Base-by-base conservation (phyloP, 2,329 filamentous ascomycete genomes). In the Talaromyces funiculosus region DNA sequence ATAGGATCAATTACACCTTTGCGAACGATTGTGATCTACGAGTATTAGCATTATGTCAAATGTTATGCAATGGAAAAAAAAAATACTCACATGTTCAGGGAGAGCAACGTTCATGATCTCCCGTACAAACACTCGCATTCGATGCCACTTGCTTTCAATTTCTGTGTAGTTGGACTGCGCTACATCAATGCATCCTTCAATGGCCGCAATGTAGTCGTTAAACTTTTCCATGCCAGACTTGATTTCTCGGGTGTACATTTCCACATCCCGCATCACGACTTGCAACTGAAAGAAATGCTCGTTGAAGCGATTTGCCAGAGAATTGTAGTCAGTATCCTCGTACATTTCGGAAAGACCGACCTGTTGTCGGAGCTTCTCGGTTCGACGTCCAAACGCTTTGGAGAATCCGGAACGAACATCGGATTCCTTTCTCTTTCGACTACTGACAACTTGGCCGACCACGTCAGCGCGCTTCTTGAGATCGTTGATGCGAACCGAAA, bases 391-490 rank as follows among this genome's bases (percentile, higher is more conserved):
- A 75, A 97, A 95, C 1, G 91, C 91, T 69, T 95, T 92, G 20
- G 90, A 90, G 56, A 97, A 81, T 24, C 90, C 90, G n/a, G 86
- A 84, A 62, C 90, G 87, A 63, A 94, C 88, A 72, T 96, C 91
- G 0, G 90, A 93, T 66, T 96, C 90, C 70, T 95, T 95, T 65
- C 90, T 86, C 72, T 93, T 93, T 60, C 90, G 83, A 61, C 88
- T 83, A 61, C 88, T 83, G 31, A 97, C 90, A 60, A 95, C 92
- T 74, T 95, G 89, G 3, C 91, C 92, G 24, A 97, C 90, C 51
- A 96, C 84, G 73, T 97, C 91, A 62, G 93, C 92, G 57, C 95
- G 92, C 77, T 93, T 95, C 78, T 97, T 97, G 59, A 92, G 87
- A 72, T 95, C 92, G 77, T 99, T 96, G 73, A 97, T 97, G 47